Percentiles rank a stretch among this genome's conserved stretches.
Evolutionary conservation across 352 stramenopile species (phyloP).

Genomic region (Phytophthora tentaculata): DNA sequence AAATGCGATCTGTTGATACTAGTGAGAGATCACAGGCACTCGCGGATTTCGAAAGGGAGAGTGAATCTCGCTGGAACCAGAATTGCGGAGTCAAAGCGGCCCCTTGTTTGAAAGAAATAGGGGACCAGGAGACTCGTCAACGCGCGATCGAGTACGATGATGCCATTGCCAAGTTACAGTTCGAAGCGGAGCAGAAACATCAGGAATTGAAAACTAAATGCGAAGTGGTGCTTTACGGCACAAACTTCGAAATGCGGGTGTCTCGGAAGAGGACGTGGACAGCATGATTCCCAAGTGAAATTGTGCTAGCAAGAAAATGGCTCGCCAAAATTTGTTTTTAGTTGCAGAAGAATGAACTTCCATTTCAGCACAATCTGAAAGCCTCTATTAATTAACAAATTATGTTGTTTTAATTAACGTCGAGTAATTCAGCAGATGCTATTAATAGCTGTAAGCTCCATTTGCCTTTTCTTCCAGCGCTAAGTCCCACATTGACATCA

Average conservation of each 20-base stretch:
- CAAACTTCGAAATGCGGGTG: slow-evolving; percentile 7
- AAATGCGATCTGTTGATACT: neutral
- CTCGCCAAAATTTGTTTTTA: no score
- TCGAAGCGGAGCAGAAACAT: slow-evolving; percentile 14
- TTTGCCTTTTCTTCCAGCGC: no score
- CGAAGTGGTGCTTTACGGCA: slow-evolving; percentile 3
- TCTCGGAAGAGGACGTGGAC: slow-evolving; percentile 13
- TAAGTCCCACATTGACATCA: no score
- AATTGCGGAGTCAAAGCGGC: neutral
- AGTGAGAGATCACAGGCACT: neutral
- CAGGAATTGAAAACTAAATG: slow-evolving; percentile 10
- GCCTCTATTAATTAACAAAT: no score
- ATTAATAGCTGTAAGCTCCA: no score
- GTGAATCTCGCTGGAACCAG: slow-evolving; percentile 15
- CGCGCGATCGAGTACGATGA: slow-evolving; percentile 12
- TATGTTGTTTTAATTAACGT: no score
- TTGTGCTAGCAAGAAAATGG: no score
- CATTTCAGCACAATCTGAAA: no score
- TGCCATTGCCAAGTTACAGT: slow-evolving; percentile 12
- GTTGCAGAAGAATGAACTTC: no score
- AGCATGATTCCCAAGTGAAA: slow-evolving; percentile 9
- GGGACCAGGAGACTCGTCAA: neutral
- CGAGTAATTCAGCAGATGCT: no score
- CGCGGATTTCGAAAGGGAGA: neutral
- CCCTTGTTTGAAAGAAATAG: slow-evolving; percentile 3